Percentiles rank a stretch among this genome's conserved stretches.
phyloP scores from a whole-genome alignment of 2,329 filamentous ascomycete genomes.

The Fusarium pseudonygamai region DNA sequence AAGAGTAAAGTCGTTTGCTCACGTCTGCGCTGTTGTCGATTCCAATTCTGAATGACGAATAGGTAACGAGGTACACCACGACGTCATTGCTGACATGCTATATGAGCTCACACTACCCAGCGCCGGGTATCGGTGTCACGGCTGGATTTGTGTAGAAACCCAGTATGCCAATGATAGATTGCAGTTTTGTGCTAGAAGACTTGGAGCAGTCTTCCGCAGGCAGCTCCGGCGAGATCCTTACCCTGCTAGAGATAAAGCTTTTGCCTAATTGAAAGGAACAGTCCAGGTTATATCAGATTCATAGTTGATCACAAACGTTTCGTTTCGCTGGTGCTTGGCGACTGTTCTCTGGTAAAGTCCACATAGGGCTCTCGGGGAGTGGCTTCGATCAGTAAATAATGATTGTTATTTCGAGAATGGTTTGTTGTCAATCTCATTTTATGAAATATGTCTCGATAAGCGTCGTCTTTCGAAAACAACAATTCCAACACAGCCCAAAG shows the following conservation, averaged over 20 bases:
- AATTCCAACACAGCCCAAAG: no score
- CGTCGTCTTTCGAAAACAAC: no score
- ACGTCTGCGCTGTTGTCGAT: not conserved
- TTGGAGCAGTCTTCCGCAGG: not conserved
- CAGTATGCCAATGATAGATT: no score
- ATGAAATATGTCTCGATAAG: accelerated
- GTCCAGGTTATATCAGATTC: not conserved
- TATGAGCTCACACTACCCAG: not conserved
- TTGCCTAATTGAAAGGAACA: not conserved
- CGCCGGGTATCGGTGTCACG: not conserved
- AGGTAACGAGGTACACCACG: not conserved
- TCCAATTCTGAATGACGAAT: no score
- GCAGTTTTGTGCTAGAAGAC: not conserved
- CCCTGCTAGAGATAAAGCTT: not conserved
- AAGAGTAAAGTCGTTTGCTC: no score
- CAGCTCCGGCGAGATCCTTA: not conserved
- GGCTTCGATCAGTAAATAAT: not conserved
- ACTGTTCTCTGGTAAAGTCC: accelerated
- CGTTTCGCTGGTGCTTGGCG: not conserved
- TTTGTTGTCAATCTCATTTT: not conserved
- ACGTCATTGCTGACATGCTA: not conserved
- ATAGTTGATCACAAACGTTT: not conserved
- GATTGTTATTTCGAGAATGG: accelerated
- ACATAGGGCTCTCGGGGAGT: no score
- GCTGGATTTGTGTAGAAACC: accelerated